Percentiles rank a stretch among this genome's conserved stretches.
phyloP scores from a whole-genome alignment of 2,329 filamentous ascomycete genomes.

The Botryotinia convoluta region DNA sequence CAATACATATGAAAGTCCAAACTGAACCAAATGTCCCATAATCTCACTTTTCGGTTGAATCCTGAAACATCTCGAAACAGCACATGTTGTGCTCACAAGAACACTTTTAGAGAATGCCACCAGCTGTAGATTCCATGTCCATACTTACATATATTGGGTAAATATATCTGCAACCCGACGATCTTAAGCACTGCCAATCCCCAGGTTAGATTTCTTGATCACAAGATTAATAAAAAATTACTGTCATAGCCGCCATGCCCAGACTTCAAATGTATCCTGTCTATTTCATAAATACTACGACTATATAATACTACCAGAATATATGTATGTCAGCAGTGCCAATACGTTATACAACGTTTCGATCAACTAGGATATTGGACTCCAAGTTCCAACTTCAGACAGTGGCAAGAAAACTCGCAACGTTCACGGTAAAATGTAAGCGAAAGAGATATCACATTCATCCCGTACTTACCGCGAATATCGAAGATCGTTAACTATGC shows the following conservation, averaged over 20 bases:
- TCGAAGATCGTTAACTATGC: neutral
- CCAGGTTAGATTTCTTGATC: neutral
- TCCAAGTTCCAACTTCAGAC: neutral
- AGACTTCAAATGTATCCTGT: neutral
- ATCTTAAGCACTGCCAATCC: conserved; percentile 1
- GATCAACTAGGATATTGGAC: neutral
- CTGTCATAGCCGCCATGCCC: neutral
- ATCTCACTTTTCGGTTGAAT: neutral
- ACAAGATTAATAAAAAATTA: conserved; percentile 2
- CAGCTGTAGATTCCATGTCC: neutral
- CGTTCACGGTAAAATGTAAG: neutral
- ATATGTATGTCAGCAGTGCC: conserved; percentile 5
- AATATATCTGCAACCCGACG: neutral
- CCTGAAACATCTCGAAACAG: conserved; percentile 12
- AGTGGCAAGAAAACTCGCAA: neutral
- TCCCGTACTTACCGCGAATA: neutral
- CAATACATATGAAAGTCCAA: neutral
- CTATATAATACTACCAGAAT: neutral
- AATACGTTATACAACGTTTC: neutral
- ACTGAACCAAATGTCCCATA: neutral
- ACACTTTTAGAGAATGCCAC: neutral
- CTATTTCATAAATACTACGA: neutral
- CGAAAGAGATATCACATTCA: neutral
- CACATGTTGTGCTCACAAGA: neutral
- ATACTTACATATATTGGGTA: neutral